phyloP scores from a whole-genome alignment of 176 grass and related monocot species.

The Tillandsia fasciculata region DNA sequence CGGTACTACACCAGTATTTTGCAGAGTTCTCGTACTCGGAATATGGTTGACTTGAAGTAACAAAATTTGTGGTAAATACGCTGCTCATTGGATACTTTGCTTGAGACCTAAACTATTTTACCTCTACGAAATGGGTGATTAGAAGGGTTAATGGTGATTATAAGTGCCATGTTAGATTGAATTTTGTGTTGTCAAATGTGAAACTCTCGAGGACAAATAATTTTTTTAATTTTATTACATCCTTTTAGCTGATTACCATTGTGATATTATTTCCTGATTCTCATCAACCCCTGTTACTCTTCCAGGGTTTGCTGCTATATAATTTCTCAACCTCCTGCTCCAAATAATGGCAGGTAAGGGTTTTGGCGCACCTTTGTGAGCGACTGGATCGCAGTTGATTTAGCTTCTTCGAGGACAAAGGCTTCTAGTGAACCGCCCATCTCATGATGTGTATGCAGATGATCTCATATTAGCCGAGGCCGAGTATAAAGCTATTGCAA shows the following conservation, averaged over 20 bases:
- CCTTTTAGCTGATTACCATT: too few species aligned
- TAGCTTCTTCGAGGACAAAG: background rate
- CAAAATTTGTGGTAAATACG: background rate
- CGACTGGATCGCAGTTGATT: background rate
- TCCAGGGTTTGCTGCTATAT: background rate
- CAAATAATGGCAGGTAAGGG: background rate
- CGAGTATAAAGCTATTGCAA: background rate
- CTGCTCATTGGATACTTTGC: background rate
- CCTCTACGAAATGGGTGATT: too few species aligned
- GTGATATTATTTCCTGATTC: too few species aligned
- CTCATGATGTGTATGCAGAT: too few species aligned
- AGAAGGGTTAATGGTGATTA: too few species aligned
- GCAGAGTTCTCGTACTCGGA: conserved; percentile 22
- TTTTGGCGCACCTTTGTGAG: background rate
- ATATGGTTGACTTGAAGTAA: background rate
- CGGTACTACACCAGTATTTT: conserved; percentile 40
- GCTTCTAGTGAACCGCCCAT: background rate
- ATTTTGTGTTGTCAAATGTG: too few species aligned
- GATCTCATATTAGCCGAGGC: background rate
- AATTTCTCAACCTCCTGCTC: background rate
- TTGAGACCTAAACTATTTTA: background rate
- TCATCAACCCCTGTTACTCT: too few species aligned
- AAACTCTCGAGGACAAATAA: too few species aligned
- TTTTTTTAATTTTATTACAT: too few species aligned
- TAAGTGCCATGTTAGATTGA: too few species aligned